Conservation (phyloP, 371 early-diverging fungal species). For the Phascolomyces articulosus region DNA sequence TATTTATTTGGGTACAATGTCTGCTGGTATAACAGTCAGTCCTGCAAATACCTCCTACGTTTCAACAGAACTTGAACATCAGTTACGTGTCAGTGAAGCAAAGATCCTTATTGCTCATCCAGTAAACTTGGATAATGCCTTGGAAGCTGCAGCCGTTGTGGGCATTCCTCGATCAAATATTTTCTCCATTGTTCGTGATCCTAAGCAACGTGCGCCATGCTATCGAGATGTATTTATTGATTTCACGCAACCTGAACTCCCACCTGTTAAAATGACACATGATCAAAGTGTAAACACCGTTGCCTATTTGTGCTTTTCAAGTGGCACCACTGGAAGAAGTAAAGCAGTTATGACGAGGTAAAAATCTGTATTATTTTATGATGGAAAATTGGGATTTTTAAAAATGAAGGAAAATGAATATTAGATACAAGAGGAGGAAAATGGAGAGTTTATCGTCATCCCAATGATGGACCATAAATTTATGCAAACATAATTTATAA, state of each 20-base stretch:
- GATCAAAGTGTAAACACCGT: constrained; percentile 9
- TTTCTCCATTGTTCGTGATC: constrained; percentile 10
- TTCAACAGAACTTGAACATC: constrained; percentile 66
- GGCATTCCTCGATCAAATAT: constrained; percentile 34
- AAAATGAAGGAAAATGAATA: no score
- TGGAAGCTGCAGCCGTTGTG: constrained; percentile 50
- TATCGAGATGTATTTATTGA: constrained; percentile 15
- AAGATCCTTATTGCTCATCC: constrained; percentile 52
- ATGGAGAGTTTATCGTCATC: no score
- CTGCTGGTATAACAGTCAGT: constrained; percentile 50
- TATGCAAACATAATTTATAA: no score
- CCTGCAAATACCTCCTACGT: constrained; percentile 75
- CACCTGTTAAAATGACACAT: constrained; percentile 7
- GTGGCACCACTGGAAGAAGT: constrained; percentile 28
- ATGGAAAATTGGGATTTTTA: no score
- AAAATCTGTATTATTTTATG: no score
- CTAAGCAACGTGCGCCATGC: constrained; percentile 7
- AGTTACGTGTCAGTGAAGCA: constrained; percentile 66
- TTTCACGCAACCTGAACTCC: constrained; percentile 1
- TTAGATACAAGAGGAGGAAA: no score
- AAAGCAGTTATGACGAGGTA: constrained; percentile 28
- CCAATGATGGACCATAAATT: no score
- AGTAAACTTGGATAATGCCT: constrained; percentile 38
- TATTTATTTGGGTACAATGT: constrained; percentile 19
- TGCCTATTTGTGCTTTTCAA: constrained; percentile 22